These are phyloP conservation scores for Ustilago loliicola DNA, from an alignment of 1,284 basidiomycete species.

Conservation along the genomic window DNA sequence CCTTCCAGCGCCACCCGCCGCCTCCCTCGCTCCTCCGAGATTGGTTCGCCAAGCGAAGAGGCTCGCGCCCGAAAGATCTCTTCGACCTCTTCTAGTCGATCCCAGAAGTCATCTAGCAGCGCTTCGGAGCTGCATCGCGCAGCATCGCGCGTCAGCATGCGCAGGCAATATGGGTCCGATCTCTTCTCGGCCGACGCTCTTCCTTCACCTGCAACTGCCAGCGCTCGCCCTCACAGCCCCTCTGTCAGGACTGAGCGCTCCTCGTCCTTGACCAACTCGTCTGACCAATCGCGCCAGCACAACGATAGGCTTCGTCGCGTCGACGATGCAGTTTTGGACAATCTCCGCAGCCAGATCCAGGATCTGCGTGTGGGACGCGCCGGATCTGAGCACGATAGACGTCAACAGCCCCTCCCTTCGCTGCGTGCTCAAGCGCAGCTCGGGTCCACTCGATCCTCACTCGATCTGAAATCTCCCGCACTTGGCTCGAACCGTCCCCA, in stretches of 20 bases:
- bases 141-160: slow-evolving; percentile 57
- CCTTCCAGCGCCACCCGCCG: slow-evolving; percentile 35
- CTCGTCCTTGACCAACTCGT: slow-evolving; percentile 29
- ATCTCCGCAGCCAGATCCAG: slow-evolving; percentile 34
- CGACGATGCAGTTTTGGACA: slow-evolving; percentile 20
- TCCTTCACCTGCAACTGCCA: slow-evolving; percentile 12
- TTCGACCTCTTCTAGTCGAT: slow-evolving; percentile 50
- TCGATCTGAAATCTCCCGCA: slow-evolving; percentile 31
- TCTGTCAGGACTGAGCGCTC: slow-evolving; percentile 25
- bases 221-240: slow-evolving; percentile 23
- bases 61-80: slow-evolving; percentile 53
- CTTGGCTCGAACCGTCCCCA: slow-evolving; percentile 34
- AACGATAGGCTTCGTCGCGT: slow-evolving; percentile 19
- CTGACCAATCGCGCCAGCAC: slow-evolving; percentile 23
- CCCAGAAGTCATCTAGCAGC: slow-evolving; percentile 57
- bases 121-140: slow-evolving; percentile 58
- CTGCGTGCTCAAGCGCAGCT: slow-evolving; percentile 22
- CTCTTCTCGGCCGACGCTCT: slow-evolving; percentile 51
- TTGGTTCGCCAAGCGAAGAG: slow-evolving; percentile 48
- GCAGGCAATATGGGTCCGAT: slow-evolving; percentile 47
- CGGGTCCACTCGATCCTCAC: slow-evolving; percentile 20
- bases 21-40: slow-evolving; percentile 25
- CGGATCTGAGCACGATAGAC: slow-evolving; percentile 17
- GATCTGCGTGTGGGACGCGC: slow-evolving; percentile 24
- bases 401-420: slow-evolving; percentile 12